Conservation (phyloP, 768 basidiomycete species). For the Trametopsis cervina region DNA sequence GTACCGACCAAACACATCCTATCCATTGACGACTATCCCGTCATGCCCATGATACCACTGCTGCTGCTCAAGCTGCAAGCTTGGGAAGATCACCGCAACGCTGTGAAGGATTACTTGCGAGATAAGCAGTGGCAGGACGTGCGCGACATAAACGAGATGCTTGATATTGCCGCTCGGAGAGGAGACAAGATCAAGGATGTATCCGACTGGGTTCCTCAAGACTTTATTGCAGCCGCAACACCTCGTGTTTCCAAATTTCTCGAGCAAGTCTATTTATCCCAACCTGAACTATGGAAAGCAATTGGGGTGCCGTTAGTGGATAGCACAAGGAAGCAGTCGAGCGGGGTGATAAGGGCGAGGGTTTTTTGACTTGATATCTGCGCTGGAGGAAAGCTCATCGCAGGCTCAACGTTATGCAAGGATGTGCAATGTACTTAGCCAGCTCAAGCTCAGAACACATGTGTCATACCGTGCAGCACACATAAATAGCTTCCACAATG, state of each 20-base stretch:
- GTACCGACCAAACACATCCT: slow-evolving; percentile 12
- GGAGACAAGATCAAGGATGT: background rate
- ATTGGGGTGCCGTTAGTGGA: too few species aligned
- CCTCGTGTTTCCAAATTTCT: background rate
- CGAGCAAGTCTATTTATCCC: background rate
- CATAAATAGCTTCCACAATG: too few species aligned
- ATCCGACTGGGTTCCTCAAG: background rate
- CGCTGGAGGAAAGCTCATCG: too few species aligned
- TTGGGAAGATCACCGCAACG: slow-evolving; percentile 24
- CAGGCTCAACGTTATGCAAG: too few species aligned
- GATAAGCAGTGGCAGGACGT: slow-evolving; percentile 33
- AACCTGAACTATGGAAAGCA: background rate
- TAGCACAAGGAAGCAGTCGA: too few species aligned
- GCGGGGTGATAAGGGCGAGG: too few species aligned
- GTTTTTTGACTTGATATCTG: too few species aligned
- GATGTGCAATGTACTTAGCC: too few species aligned
- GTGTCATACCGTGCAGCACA: too few species aligned
- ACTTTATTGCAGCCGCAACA: background rate
- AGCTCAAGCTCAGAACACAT: too few species aligned
- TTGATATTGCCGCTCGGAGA: slow-evolving; percentile 1
- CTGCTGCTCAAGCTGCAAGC: slow-evolving; percentile 26
- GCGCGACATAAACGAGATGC: slow-evolving; percentile 26
- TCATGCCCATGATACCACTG: slow-evolving; percentile 22
- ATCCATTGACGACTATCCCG: slow-evolving; percentile 15
- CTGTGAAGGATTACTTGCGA: slow-evolving; percentile 24